Percentiles rank a stretch among this genome's conserved stretches.
Conservation (phyloP, 2,329 filamentous ascomycete species). For the Chrysoporthe deuterocubensis region DNA sequence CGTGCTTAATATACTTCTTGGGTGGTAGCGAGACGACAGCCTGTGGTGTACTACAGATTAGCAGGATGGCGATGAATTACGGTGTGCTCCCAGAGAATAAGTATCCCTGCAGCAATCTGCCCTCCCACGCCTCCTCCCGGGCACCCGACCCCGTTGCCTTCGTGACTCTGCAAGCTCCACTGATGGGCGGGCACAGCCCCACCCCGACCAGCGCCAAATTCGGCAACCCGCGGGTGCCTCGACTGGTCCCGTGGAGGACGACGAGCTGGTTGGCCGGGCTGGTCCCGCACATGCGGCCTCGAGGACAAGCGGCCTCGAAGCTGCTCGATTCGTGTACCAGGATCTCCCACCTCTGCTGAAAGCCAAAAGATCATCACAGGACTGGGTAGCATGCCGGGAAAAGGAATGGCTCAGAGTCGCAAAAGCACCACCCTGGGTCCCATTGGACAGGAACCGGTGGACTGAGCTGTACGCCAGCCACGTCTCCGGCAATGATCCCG, state of each 20-base stretch:
- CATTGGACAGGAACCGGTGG: slow-evolving; percentile 19
- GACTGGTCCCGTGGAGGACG: neutral
- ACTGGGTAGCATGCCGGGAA: neutral
- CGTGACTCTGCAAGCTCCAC: slow-evolving; percentile 21
- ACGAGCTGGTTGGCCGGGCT: neutral
- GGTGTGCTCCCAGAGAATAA: neutral
- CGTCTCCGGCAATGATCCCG: slow-evolving; percentile 11
- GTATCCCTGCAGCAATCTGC: slow-evolving; percentile 7
- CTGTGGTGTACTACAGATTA: neutral
- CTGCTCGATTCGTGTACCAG: neutral
- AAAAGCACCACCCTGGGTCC: neutral
- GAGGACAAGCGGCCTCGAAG: neutral
- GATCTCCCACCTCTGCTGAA: neutral
- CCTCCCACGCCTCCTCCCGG: neutral
- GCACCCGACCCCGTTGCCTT: slow-evolving; percentile 23
- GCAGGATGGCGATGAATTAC: neutral
- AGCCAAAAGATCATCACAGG: neutral
- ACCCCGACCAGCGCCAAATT: slow-evolving; percentile 23
- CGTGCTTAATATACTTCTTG: neutral
- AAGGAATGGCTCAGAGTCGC: neutral
- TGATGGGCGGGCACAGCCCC: slow-evolving; percentile 13
- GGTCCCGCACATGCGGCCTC: neutral
- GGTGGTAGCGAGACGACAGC: no score
- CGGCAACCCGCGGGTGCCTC: slow-evolving; percentile 19
- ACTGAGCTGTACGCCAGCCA: slow-evolving; percentile 22